These are phyloP conservation scores for Iris macrosiphon DNA, from an alignment of 106 monocot genomes.

Conservation along the genomic window DNA sequence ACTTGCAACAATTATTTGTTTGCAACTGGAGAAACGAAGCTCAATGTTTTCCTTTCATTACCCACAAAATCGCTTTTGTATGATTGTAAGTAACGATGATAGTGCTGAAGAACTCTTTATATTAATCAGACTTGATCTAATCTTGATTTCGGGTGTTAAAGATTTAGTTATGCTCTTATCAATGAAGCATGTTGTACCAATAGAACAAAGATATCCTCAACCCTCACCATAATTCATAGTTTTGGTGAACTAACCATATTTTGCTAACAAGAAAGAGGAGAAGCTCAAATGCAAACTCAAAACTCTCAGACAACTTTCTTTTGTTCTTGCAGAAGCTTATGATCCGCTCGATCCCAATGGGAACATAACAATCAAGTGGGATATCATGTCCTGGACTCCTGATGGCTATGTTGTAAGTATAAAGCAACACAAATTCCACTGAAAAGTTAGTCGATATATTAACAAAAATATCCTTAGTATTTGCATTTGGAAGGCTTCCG, in stretches of 20 bases:
- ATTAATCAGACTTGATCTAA: too few species aligned
- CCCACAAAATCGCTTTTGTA: too few species aligned
- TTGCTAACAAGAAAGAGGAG: background rate
- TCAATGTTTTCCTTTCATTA: too few species aligned
- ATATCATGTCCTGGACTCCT: constrained; percentile 75
- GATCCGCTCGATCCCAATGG: constrained; percentile 87
- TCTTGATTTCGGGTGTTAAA: background rate
- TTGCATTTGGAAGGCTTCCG: too few species aligned
- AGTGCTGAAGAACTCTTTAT: too few species aligned
- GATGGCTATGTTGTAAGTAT: constrained; percentile 92
- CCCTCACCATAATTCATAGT: background rate
- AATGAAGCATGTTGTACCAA: too few species aligned
- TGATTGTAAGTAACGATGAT: too few species aligned
- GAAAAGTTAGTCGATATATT: too few species aligned
- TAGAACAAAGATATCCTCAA: background rate
- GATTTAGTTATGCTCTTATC: background rate
- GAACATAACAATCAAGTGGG: constrained; percentile 96
- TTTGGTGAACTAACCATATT: background rate
- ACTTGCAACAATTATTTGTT: too few species aligned
- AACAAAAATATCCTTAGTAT: too few species aligned
- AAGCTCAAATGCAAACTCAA: background rate
- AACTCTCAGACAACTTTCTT: constrained; percentile 1
- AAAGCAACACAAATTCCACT: background rate
- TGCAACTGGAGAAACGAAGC: too few species aligned
- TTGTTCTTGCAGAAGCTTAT: constrained; percentile 58